Base-by-base conservation (phyloP, 1,284 basidiomycete genomes). In the Fomes fomentarius region DNA sequence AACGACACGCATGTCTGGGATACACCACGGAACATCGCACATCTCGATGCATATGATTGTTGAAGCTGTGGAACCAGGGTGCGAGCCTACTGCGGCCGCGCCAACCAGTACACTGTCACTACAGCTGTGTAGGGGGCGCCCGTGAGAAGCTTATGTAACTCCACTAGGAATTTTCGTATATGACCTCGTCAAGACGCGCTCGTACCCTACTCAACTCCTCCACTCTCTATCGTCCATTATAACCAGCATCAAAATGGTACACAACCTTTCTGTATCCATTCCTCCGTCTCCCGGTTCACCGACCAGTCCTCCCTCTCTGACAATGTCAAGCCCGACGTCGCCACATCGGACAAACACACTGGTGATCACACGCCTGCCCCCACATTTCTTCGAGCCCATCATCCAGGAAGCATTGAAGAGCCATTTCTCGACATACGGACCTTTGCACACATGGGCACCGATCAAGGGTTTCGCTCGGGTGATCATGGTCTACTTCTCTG, bases 371-470 rank as follows among this genome's bases (percentile, higher is more conserved):
- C 66, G 66, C 37, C 54, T 74, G 8, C 72, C 73, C 2, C 46
- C 61, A 8, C 58, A 65, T 14, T 93, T 75, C 82, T 95, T 83
- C 74, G 73, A 87, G 38, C 84, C 87, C 1, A 62, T 79, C 0
- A 79, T 93, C 43, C 77, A 93, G 15, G 70, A 79, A n/a, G 79
- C 89, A 5, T 76, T 95, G 25, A 79, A 76, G 40, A 71, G 77
- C 17, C 86, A 93, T 64, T 95, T 95, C 66, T 75, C 75, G 4
- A 69, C 76, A 0, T 94, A 87, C 66, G 95, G 94, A 15, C 73
- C 78, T 26, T 82, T 97, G 17, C 86, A 90, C 64, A 82, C 89
- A 63, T 97, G 94, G 93, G 92, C 91, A 1, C 92, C 93, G 7
- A 72, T 97, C 10, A 81, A 81, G n/a, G 84, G 83, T 2, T 91